Conservation (phyloP, 1,284 basidiomycete species). For the Fomitopsis betulina region DNA sequence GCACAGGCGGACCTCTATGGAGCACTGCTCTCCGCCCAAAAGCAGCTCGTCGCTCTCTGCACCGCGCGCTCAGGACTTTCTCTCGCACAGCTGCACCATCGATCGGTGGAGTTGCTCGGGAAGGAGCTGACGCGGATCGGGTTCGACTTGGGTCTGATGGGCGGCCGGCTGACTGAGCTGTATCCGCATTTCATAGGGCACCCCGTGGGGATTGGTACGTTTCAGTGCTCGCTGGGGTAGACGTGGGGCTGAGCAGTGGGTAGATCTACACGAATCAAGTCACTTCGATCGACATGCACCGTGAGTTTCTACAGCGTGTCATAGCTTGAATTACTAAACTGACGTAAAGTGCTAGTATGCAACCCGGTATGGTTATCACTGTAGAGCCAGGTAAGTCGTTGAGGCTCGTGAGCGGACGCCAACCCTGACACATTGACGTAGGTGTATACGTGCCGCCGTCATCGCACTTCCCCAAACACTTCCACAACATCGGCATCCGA, state of each 20-base stretch:
- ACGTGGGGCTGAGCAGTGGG: slow-evolving; percentile 5
- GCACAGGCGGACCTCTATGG: slow-evolving; percentile 88
- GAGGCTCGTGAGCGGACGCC: neutral
- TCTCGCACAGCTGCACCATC: slow-evolving; percentile 78
- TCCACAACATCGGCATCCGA: slow-evolving; percentile 85
- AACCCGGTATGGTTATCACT: slow-evolving; percentile 84
- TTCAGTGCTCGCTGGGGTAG: neutral
- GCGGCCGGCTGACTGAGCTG: slow-evolving; percentile 68
- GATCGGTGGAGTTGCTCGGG: slow-evolving; percentile 67
- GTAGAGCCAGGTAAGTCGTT: slow-evolving; percentile 63
- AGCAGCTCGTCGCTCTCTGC: slow-evolving; percentile 61
- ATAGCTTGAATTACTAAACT: slow-evolving; percentile 10
- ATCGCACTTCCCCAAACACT: slow-evolving; percentile 74
- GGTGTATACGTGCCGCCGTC: slow-evolving; percentile 83
- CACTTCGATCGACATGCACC: slow-evolving; percentile 40
- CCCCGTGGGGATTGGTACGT: slow-evolving; percentile 77
- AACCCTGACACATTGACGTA: slow-evolving; percentile 10
- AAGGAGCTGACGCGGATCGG: slow-evolving; percentile 81
- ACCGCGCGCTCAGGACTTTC: slow-evolving; percentile 49
- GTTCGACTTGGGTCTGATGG: slow-evolving; percentile 48
- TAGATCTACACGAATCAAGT: slow-evolving; percentile 79
- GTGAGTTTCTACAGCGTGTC: slow-evolving; percentile 25
- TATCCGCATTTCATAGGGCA: slow-evolving; percentile 90
- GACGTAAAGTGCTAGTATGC: slow-evolving; percentile 40
- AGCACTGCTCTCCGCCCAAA: slow-evolving; percentile 76